Conservation (phyloP, 2,329 filamentous ascomycete species). For the Verticillium dahliae region DNA sequence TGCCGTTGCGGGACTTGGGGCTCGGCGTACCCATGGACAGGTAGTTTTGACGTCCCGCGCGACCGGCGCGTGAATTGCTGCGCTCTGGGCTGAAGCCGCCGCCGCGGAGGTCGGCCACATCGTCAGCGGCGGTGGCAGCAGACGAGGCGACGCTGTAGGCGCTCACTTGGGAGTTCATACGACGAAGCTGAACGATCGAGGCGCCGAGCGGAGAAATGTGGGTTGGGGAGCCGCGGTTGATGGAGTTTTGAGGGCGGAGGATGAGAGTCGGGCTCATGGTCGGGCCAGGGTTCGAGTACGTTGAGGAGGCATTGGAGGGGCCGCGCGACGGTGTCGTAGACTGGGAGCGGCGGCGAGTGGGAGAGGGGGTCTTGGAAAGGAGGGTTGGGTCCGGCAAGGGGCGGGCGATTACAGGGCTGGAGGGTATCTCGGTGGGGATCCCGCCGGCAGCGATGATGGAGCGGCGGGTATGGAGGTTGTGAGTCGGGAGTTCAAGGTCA, state of each 20-base stretch:
- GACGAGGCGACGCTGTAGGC: slow-evolving; percentile 34
- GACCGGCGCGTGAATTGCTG: slow-evolving; percentile 21
- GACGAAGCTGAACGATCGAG: slow-evolving; percentile 34
- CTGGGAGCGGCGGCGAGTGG: neutral
- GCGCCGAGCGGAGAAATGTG: neutral
- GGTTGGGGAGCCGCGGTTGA: neutral
- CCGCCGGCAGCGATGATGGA: neutral
- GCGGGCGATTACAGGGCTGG: neutral
- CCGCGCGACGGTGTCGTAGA: neutral
- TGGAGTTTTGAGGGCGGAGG: neutral
- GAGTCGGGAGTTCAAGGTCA: neutral
- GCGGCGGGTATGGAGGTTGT: neutral
- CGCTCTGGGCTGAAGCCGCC: slow-evolving; percentile 29
- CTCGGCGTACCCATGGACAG: slow-evolving; percentile 32
- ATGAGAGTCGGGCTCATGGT: neutral
- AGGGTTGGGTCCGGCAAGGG: neutral
- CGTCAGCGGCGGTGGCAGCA: slow-evolving; percentile 27
- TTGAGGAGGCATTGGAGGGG: neutral
- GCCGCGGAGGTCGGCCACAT: slow-evolving; percentile 28
- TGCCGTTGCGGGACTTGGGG: slow-evolving; percentile 8
- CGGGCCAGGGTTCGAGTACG: neutral
- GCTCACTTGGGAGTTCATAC: slow-evolving; percentile 50
- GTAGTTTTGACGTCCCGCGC: slow-evolving; percentile 36
- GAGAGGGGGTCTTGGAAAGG: neutral
- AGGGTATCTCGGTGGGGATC: neutral